These are phyloP conservation scores for Camptophora hylomeconis DNA, from an alignment of 2,329 filamentous ascomycete genomes.

Conservation along the genomic window DNA sequence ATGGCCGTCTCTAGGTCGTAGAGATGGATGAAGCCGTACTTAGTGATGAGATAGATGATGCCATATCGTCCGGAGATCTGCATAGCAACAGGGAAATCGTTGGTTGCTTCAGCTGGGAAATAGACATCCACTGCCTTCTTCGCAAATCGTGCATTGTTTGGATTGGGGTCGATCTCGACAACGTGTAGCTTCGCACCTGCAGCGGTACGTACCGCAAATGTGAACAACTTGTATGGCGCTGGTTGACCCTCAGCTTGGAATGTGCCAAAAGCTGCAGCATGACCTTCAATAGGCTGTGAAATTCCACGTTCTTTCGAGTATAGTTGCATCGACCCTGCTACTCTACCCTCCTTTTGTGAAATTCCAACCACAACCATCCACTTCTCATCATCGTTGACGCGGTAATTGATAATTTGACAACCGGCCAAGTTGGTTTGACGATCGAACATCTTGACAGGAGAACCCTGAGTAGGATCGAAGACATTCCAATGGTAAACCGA, in stretches of 20 bases:
- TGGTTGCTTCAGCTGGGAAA: slow-evolving; percentile 88
- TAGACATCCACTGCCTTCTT: slow-evolving; percentile 98
- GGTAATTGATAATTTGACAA: slow-evolving; percentile 99
- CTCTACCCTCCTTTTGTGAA: slow-evolving; percentile 79
- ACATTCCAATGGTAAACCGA: slow-evolving; percentile 98
- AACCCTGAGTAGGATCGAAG: slow-evolving; percentile 65
- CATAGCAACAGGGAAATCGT: slow-evolving; percentile 96
- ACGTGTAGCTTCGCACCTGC: slow-evolving; percentile 92
- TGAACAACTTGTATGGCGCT: slow-evolving; percentile 87
- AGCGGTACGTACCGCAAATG: slow-evolving; percentile 83
- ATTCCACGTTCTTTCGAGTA: slow-evolving; percentile 94
- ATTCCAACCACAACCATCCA: slow-evolving; percentile 99
- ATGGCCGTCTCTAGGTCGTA: slow-evolving; percentile 94
- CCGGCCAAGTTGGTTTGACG: slow-evolving; percentile 78
- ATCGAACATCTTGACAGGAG: slow-evolving; percentile 85
- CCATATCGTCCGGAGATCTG: slow-evolving; percentile 96
- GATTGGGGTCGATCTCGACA: slow-evolving; percentile 89
- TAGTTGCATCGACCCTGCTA: slow-evolving; percentile 92
- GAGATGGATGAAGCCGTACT: slow-evolving; percentile 97
- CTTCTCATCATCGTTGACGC: slow-evolving; percentile 86
- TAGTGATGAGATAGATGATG: slow-evolving; percentile 92
- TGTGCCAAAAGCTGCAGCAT: slow-evolving; percentile 87
- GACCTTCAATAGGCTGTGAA: slow-evolving; percentile 94
- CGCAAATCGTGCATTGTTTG: slow-evolving; percentile 74
- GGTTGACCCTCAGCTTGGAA: slow-evolving; percentile 78